Percentiles rank a stretch among this genome's conserved stretches.
Evolutionary conservation across 257 asterid genomes (phyloP).

Genomic region (Solanum bulbocastanum): DNA sequence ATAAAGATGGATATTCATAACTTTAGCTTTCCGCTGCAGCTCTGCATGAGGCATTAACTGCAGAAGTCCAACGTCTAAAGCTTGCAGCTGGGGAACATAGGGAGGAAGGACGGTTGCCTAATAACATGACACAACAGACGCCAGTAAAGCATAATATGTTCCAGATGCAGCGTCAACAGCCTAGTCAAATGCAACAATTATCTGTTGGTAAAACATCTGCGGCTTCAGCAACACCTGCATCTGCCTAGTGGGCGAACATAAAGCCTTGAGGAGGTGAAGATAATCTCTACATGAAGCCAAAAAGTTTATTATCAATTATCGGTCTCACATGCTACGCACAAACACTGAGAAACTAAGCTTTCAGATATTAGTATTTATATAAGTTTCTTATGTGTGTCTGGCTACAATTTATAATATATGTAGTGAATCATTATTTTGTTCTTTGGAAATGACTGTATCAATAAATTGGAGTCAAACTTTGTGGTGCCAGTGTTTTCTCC

Average conservation of each 20-base stretch:
- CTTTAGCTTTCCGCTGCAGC: constrained; percentile 27
- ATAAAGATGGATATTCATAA: neutral
- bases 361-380: neutral
- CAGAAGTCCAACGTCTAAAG: constrained; percentile 69
- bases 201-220: constrained; percentile 25
- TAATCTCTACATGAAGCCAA: neutral
- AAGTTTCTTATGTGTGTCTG: neutral
- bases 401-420: neutral
- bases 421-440: neutral
- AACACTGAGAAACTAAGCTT: neutral
- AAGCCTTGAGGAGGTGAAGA: neutral
- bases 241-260: constrained; percentile 15
- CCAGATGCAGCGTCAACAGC: constrained; percentile 35
- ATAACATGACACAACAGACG: constrained; percentile 21
- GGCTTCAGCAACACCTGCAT: constrained; percentile 34
- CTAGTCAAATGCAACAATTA: constrained; percentile 27
- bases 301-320: neutral
- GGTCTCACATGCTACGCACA: neutral
- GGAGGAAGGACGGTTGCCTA: constrained; percentile 41
- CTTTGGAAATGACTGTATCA: neutral
- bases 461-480: neutral
- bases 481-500: neutral
- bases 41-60: constrained; percentile 58
- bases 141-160: constrained; percentile 42
- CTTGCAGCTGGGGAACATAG: constrained; percentile 35